phyloP scores from a whole-genome alignment of 805 yeast species.

The Starmerella roubikii region DNA sequence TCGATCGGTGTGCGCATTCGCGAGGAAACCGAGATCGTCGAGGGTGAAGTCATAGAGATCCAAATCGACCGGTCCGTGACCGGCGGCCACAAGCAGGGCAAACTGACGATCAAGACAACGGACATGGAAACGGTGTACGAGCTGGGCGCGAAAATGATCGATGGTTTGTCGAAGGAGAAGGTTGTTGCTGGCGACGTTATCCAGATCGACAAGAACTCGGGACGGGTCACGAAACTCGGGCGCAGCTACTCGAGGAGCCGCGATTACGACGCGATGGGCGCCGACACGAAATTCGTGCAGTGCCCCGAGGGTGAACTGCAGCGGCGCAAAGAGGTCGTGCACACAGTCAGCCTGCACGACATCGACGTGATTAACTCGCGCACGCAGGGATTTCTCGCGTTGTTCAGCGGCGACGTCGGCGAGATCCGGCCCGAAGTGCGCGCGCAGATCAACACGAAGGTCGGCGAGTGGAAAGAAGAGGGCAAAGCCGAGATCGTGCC shows the following conservation, averaged over 20 bases:
- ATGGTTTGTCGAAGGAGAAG: constrained; percentile 84
- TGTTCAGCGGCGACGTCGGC: constrained; percentile 93
- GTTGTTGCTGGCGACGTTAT: constrained; percentile 95
- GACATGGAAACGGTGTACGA: constrained; percentile 98
- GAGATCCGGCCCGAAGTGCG: constrained; percentile 92
- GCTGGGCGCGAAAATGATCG: constrained; percentile 86
- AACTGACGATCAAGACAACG: constrained; percentile 90
- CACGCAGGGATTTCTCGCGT: constrained; percentile 93
- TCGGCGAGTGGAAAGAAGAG: constrained; percentile 97
- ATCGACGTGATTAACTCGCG: constrained; percentile 95
- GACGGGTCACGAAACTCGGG: constrained; percentile 87
- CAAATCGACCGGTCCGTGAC: constrained; percentile 86
- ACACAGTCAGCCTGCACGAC: constrained; percentile 95
- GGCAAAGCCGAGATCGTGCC: constrained; percentile 96
- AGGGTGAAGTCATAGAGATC: constrained; percentile 97
- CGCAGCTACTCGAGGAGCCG: constrained; percentile 92
- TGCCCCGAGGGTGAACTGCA: constrained; percentile 98
- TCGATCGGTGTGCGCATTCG: constrained; percentile 90
- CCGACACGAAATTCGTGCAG: constrained; percentile 93
- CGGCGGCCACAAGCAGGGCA: constrained; percentile 98
- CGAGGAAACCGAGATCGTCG: constrained; percentile 94
- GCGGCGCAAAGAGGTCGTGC: constrained; percentile 87
- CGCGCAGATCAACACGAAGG: constrained; percentile 91
- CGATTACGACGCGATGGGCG: constrained; percentile 98
- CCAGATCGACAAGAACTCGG: constrained; percentile 88